Conservation (phyloP, 768 basidiomycete species). For the Clitopilus passeckerianus region DNA sequence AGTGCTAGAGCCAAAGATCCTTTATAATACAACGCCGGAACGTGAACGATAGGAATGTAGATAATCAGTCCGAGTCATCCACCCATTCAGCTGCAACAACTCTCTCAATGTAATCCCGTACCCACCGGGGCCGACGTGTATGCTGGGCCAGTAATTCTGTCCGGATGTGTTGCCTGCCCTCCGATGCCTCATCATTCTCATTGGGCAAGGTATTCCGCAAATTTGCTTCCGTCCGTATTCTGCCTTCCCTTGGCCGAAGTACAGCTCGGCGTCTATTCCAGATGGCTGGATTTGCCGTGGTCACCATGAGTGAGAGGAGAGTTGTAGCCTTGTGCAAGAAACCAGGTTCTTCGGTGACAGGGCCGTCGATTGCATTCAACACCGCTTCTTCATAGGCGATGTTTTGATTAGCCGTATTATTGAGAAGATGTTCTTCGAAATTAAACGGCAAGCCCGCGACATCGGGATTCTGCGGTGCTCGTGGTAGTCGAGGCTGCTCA, state of each 20-base stretch:
- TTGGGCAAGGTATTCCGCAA: constrained; percentile 26
- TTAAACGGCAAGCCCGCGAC: constrained; percentile 11
- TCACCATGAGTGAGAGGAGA: constrained; percentile 51
- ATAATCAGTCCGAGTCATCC: constrained; percentile 52
- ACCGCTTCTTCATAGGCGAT: constrained; percentile 50
- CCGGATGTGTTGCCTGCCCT: constrained; percentile 24
- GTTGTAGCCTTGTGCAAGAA: constrained; percentile 44
- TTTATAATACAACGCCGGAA: background rate
- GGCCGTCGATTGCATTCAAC: constrained; percentile 26
- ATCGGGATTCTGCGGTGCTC: constrained; percentile 11
- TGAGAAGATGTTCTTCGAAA: constrained; percentile 33
- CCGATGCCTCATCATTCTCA: constrained; percentile 22
- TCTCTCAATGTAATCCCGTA: constrained; percentile 58
- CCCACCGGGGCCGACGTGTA: constrained; percentile 52
- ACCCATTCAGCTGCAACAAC: constrained; percentile 65
- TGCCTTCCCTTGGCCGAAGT: constrained; percentile 60
- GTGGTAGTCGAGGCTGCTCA: constrained; percentile 11
- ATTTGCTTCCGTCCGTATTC: constrained; percentile 61
- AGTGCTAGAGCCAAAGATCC: background rate
- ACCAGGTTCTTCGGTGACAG: constrained; percentile 36
- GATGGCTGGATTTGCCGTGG: constrained; percentile 68
- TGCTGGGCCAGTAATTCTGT: constrained; percentile 45
- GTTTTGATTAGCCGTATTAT: constrained; percentile 53
- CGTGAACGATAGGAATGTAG: constrained; percentile 5
- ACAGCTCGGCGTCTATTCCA: constrained; percentile 63